These are phyloP conservation scores for Aspergillus neoniger DNA, from an alignment of 2,329 filamentous ascomycete species.

Conservation along the genomic window DNA sequence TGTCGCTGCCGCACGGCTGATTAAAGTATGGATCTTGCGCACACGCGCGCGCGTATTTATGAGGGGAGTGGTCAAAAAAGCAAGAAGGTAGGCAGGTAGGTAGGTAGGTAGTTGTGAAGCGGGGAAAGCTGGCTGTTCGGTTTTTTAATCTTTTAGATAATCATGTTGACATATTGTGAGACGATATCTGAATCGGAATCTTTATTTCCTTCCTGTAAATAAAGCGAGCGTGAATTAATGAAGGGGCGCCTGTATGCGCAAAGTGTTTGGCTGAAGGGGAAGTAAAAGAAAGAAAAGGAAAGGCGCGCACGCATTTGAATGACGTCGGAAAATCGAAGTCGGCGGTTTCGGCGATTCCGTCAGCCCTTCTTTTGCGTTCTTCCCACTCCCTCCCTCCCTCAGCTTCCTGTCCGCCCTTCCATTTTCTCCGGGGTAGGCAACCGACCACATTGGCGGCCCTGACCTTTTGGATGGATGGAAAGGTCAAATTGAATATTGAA, in stretches of 20 bases:
- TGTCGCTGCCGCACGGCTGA: not conserved
- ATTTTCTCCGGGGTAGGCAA: not conserved
- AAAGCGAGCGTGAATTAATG: too few species aligned
- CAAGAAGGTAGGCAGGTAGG: not conserved
- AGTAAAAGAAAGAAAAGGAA: not conserved
- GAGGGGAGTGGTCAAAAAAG: not conserved
- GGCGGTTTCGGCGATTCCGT: not conserved
- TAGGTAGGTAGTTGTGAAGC: too few species aligned
- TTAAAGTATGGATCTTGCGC: not conserved
- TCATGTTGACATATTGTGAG: too few species aligned
- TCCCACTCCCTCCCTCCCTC: too few species aligned
- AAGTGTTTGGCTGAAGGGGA: not conserved
- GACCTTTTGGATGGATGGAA: too few species aligned
- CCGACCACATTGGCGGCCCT: not conserved
- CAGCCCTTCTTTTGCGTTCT: too few species aligned
- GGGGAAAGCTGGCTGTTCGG: too few species aligned
- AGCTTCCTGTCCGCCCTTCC: not conserved
- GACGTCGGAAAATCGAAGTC: constrained; percentile 4
- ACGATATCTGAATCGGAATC: too few species aligned
- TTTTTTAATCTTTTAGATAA: too few species aligned
- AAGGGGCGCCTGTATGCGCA: not conserved
- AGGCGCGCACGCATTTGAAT: not conserved
- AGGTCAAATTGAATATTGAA: too few species aligned
- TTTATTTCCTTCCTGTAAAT: too few species aligned
- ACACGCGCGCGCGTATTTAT: not conserved